Evolutionary conservation across 257 asterid species (phyloP), one percentile per base, ranked within the genome.

Genomic region (Cruciata laevipes): DNA sequence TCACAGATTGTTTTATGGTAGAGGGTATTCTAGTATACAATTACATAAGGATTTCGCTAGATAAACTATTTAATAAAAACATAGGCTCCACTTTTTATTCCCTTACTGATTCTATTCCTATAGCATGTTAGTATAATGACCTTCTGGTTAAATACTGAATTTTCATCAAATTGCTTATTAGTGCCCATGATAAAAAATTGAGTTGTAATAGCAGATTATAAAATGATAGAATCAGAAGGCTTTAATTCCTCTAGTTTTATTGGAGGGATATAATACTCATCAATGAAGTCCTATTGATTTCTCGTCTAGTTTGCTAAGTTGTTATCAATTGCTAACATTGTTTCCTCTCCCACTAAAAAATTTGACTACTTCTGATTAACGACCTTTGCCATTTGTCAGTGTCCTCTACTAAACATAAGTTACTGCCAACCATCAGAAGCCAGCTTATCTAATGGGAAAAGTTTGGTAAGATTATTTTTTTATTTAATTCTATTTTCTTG

Each of bases 341-440:
- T 44, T 40, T 7, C 27, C n/a, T 21, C 42, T 23, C 10, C 12
- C 17, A 16, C 13, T 40, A n/a, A 49, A 18, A 64, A 58, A 66
- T 33, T 47, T 51, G 18, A 47, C 32, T 20, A 59, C 58, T 74
- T 75, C 70, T 82, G 73, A 76, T 78, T 56, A 68, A 13, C 62
- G 64, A 59, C 59, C 72, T 53, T 79, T 30, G 33, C 37, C 56
- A 76, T 74, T 32, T 69, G 61, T 53, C 67, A 88, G 95, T 88
- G 95, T 77, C 90, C 95, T 66, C 83, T 88, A 74, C 90, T 88
- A 69, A 88, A 88, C 79, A 76, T 88, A 73, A 88, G 93, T 70
- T 84, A 84, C 67, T 88, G 95, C 59, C 90, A 89, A 79, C 83
- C 90, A 40, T 79, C 93, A 60, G 93, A 88, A 81, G 89, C 86